phyloP scores from a whole-genome alignment of 352 stramenopile genomes.

The Phytophthora parvispora region DNA sequence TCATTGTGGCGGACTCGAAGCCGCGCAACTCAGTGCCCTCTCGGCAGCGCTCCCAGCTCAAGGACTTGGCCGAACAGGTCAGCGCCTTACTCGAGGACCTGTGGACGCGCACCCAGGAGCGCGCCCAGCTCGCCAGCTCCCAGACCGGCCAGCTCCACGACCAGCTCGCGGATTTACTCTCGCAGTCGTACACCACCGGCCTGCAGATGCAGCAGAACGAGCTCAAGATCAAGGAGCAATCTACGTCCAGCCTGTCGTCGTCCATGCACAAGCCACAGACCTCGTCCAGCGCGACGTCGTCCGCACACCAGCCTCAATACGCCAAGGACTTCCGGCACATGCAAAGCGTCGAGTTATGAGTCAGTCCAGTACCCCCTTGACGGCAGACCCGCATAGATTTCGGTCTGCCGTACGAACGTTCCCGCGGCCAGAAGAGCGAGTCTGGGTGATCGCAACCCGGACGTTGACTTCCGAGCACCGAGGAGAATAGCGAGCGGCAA shows the following conservation, averaged over 20 bases:
- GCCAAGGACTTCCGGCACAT: slow-evolving; percentile 36
- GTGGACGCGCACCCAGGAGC: slow-evolving; percentile 43
- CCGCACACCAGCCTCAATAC: slow-evolving; percentile 36
- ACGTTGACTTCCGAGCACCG: slow-evolving; percentile 12
- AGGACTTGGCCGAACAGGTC: slow-evolving; percentile 56
- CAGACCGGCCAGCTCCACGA: slow-evolving; percentile 49
- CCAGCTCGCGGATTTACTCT: slow-evolving; percentile 56
- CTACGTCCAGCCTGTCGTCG: slow-evolving; percentile 21
- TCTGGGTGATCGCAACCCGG: slow-evolving; percentile 16
- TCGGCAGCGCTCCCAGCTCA: slow-evolving; percentile 43
- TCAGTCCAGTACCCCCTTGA: slow-evolving; percentile 12
- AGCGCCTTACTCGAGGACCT: slow-evolving; percentile 56
- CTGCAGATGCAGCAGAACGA: slow-evolving; percentile 64
- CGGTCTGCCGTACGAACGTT: slow-evolving; percentile 24
- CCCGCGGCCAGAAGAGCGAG: slow-evolving; percentile 4
- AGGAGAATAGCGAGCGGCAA: slow-evolving; percentile 40
- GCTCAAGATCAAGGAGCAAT: slow-evolving; percentile 39
- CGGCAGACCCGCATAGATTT: slow-evolving; percentile 19
- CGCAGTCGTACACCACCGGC: slow-evolving; percentile 61
- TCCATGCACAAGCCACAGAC: slow-evolving; percentile 33
- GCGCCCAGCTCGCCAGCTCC: slow-evolving; percentile 28
- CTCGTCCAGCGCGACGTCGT: slow-evolving; percentile 17
- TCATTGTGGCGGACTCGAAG: slow-evolving; percentile 65
- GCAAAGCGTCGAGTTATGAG: slow-evolving; percentile 56
- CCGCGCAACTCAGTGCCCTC: slow-evolving; percentile 38